Conservation (phyloP, 2,329 filamentous ascomycete species). For the Coniochaeta pulveracea region DNA sequence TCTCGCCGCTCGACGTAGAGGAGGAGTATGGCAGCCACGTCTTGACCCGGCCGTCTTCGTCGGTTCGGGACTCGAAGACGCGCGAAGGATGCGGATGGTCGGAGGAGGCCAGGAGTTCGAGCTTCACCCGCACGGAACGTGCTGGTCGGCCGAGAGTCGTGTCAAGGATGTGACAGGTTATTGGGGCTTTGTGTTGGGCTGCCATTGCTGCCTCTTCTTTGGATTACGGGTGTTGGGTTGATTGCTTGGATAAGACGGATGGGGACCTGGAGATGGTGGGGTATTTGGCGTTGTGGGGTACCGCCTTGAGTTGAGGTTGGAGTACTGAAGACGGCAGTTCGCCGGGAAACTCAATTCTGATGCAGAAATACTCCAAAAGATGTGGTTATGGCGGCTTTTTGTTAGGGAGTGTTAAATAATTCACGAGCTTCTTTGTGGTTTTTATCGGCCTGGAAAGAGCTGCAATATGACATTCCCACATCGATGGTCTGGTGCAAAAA, state of each 20-base stretch:
- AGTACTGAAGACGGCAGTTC: too few species aligned
- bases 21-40: slow-evolving; percentile 52
- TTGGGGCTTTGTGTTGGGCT: slow-evolving; percentile 44
- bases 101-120: slow-evolving; percentile 25
- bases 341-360: too few species aligned
- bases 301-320: too few species aligned
- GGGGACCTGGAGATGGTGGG: too few species aligned
- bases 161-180: slow-evolving; percentile 82
- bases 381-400: too few species aligned
- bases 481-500: too few species aligned
- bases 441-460: too few species aligned
- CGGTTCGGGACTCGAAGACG: slow-evolving; percentile 56
- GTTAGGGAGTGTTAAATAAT: too few species aligned
- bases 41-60: slow-evolving; percentile 64
- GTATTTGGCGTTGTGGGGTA: slow-evolving; percentile 2
- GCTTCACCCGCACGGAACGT: slow-evolving; percentile 52
- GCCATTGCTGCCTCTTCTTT: slow-evolving; percentile 10
- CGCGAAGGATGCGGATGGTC: slow-evolving; percentile 19
- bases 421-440: too few species aligned
- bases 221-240: not conserved
- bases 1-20: slow-evolving; percentile 37
- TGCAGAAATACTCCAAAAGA: too few species aligned
- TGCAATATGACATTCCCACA: too few species aligned
- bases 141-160: slow-evolving; percentile 64
- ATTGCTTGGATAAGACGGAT: too few species aligned